Conservation (phyloP, 306 rosid species). For the Benincasa hispida region DNA sequence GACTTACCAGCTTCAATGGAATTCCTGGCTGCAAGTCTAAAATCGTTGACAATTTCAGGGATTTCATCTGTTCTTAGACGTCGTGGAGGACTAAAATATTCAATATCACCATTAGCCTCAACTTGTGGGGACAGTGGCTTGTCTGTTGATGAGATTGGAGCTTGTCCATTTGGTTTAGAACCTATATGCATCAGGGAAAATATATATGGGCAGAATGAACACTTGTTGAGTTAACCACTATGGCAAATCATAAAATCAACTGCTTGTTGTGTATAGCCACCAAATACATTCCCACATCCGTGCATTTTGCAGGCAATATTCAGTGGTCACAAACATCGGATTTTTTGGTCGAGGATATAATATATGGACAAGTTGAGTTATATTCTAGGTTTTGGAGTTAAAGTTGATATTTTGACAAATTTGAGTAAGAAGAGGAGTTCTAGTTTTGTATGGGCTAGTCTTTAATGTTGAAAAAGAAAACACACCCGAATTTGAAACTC, state of each 20-base stretch:
- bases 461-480: background rate
- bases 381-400: background rate
- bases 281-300: too few relatives aligned
- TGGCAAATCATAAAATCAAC: too few relatives aligned
- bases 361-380: background rate
- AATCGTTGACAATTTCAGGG: conserved; percentile 42
- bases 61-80: conserved; percentile 45
- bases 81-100: conserved; percentile 37
- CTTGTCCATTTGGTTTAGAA: conserved; percentile 33
- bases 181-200: conserved; percentile 8
- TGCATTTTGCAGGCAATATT: too few relatives aligned
- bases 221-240: too few relatives aligned
- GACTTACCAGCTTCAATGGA: conserved; percentile 67
- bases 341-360: background rate
- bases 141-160: conserved; percentile 53
- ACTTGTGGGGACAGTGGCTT: conserved; percentile 23
- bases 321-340: too few relatives aligned
- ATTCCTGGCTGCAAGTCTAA: conserved; percentile 42
- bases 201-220: background rate
- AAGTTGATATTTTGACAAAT: background rate
- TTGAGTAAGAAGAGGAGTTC: background rate
- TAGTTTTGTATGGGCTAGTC: background rate
- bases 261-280: too few relatives aligned
- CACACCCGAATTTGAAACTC: conserved; percentile 25
- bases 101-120: conserved; percentile 23